Percentiles rank a stretch among this genome's conserved stretches.
phyloP scores from a whole-genome alignment of 148 eudicot species.

The Fagopyrum esculentum region DNA sequence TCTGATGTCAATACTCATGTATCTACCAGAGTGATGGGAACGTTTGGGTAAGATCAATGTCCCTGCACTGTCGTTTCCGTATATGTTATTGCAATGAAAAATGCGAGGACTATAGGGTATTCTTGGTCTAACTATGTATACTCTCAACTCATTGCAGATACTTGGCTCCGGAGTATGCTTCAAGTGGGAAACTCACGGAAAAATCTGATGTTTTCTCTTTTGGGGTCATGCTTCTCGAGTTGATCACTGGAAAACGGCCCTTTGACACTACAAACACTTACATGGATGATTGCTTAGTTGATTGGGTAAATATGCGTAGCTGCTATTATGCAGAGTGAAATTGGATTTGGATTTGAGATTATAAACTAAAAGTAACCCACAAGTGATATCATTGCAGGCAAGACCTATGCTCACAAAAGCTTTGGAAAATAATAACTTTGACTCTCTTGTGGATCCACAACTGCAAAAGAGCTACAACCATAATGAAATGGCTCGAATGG shows the following conservation, averaged over 20 bases:
- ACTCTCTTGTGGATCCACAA: constrained; percentile 54
- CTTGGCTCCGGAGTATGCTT: constrained; percentile 91
- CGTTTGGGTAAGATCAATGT: constrained; percentile 63
- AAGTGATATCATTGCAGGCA: constrained; percentile 37
- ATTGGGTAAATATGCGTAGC: constrained; percentile 58
- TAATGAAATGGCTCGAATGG: constrained; percentile 81
- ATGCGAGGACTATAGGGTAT: neutral
- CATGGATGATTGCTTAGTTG: constrained; percentile 89
- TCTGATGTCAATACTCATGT: constrained; percentile 82
- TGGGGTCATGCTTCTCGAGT: constrained; percentile 83
- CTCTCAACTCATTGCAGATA: constrained; percentile 32
- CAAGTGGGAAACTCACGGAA: constrained; percentile 88
- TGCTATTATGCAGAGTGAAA: no score
- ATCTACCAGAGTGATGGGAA: constrained; percentile 98
- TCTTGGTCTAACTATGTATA: neutral
- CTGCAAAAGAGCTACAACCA: constrained; percentile 44
- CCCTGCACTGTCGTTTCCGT: neutral
- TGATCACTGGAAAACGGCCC: constrained; percentile 86
- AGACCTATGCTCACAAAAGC: constrained; percentile 82
- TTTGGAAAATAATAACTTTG: constrained; percentile 71
- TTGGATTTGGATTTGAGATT: neutral
- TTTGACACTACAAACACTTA: constrained; percentile 52
- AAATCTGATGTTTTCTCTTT: constrained; percentile 94
- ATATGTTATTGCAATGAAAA: neutral
- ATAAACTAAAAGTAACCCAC: no score